Conservation (phyloP, 306 rosid genomes). For the Echinosophora koreensis region DNA sequence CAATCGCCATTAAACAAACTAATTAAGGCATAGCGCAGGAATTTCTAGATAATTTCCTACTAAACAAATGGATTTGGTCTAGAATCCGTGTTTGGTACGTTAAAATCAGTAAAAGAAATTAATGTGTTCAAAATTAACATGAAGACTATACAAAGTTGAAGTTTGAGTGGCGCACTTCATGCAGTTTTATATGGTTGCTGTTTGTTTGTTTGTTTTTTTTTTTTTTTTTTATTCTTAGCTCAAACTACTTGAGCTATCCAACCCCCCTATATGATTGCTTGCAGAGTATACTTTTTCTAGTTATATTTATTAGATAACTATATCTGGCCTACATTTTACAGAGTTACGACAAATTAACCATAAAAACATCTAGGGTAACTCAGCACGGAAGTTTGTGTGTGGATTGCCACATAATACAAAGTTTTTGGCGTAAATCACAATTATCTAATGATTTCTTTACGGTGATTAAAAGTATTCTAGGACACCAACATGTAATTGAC, state of each 20-base stretch:
- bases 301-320: neutral
- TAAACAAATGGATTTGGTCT: conserved; percentile 2
- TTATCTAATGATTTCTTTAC: no score
- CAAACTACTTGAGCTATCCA: no score
- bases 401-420: no score
- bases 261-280: neutral
- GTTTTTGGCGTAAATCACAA: no score
- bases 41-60: neutral
- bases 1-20: neutral
- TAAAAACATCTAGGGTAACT: no score
- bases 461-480: no score
- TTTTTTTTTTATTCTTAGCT: no score
- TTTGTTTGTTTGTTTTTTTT: no score
- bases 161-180: conserved; percentile 4
- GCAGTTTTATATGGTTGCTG: no score
- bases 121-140: conserved; percentile 27
- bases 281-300: neutral
- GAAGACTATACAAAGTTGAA: conserved; percentile 17
- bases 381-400: no score
- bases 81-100: conserved; percentile 18
- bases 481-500: no score
- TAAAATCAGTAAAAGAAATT: neutral
- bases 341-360: neutral
- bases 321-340: neutral
- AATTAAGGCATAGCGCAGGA: no score